Evolutionary conservation across 306 rosid species (phyloP).

Genomic region (barrel medic (Medicago truncatula)): DNA sequence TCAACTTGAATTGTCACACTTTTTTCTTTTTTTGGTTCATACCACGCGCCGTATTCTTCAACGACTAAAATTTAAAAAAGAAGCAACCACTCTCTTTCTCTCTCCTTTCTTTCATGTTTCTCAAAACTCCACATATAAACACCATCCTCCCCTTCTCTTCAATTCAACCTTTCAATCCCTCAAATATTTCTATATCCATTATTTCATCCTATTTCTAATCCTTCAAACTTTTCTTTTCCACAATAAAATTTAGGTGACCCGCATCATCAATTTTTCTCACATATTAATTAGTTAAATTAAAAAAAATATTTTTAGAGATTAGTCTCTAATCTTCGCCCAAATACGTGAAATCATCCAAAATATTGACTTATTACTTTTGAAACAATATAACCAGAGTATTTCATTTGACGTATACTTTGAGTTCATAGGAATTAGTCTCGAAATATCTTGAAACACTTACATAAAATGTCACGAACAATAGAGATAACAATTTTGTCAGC

Average conservation of each 20-base stretch:
- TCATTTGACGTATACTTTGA: not conserved
- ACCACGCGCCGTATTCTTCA: slow-evolving; percentile 23
- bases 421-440: not conserved
- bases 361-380: no score
- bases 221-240: no score
- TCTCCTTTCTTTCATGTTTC: slow-evolving; percentile 46
- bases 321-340: no score
- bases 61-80: slow-evolving; percentile 9
- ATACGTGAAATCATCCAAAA: no score
- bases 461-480: slow-evolving; percentile 38
- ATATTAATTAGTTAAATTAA: no score
- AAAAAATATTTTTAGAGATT: no score
- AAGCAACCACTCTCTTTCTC: slow-evolving; percentile 49
- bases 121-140: not conserved
- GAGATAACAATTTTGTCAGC: slow-evolving; percentile 67
- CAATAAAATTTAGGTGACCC: no score
- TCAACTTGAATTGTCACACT: not conserved
- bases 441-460: not conserved
- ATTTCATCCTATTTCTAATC: not conserved
- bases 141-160: not conserved
- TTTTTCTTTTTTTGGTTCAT: not conserved
- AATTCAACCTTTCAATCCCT: not conserved
- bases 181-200: not conserved
- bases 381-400: not conserved
- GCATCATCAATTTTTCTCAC: no score